phyloP scores from a whole-genome alignment of 257 asterid genomes.

The Fraxinus quadrangulata region DNA sequence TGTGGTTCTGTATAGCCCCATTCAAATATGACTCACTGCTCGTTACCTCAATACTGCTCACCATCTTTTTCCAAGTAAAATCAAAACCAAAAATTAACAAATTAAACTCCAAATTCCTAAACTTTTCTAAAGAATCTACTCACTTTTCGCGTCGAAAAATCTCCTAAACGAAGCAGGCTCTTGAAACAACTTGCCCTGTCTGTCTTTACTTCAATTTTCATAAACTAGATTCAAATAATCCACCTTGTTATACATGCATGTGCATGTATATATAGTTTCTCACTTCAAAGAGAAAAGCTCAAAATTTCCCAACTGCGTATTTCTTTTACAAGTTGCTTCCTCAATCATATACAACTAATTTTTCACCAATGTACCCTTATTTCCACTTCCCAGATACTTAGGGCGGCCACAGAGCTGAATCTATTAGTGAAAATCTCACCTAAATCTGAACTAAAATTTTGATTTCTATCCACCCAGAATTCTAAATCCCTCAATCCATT shows the following conservation, averaged over 20 bases:
- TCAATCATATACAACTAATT: slow-evolving; percentile 32
- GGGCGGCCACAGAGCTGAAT: slow-evolving; percentile 34
- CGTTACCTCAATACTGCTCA: slow-evolving; percentile 61
- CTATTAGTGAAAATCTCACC: slow-evolving; percentile 57
- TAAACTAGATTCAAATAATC: background rate
- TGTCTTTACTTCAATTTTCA: background rate
- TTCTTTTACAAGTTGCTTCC: background rate
- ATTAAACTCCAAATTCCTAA: background rate
- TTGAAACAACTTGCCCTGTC: background rate
- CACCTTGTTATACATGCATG: background rate
- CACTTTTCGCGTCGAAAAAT: background rate
- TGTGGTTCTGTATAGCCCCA: slow-evolving; percentile 45
- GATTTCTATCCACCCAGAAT: slow-evolving; percentile 27
- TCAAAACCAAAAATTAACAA: slow-evolving; percentile 29
- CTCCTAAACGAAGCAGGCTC: background rate
- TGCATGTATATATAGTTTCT: background rate
- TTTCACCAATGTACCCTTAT: slow-evolving; percentile 23
- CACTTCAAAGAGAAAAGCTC: slow-evolving; percentile 10
- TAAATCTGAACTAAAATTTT: slow-evolving; percentile 50
- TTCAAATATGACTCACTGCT: slow-evolving; percentile 38
- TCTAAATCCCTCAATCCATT: slow-evolving; percentile 36
- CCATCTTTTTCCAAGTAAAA: slow-evolving; percentile 52
- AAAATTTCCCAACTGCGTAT: slow-evolving; percentile 22
- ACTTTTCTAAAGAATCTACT: background rate
- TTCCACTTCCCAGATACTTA: slow-evolving; percentile 30